Conservation (phyloP, 1,284 basidiomycete genomes). For the Tilletia caries region DNA sequence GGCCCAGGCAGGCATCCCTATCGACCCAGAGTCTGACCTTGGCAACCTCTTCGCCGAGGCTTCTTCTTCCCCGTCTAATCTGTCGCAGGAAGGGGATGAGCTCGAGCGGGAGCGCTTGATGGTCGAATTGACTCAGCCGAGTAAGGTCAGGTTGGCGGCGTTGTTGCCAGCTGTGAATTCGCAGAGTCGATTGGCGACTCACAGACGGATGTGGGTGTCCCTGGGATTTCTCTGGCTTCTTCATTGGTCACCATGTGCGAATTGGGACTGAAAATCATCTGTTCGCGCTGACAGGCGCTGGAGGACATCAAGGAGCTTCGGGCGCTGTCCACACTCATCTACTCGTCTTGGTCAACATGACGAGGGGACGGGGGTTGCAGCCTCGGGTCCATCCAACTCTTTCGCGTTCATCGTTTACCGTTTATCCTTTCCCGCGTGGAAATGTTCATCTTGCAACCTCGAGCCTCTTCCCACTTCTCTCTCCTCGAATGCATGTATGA, state of each 20-base stretch:
- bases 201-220: constrained; percentile 71
- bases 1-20: constrained; percentile 42
- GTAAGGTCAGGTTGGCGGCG: constrained; percentile 64
- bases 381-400: too few relatives aligned
- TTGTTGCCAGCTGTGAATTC: constrained; percentile 72
- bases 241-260: too few relatives aligned
- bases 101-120: constrained; percentile 37
- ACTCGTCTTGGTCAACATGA: constrained; percentile 55
- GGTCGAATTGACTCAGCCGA: constrained; percentile 9
- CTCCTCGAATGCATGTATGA: too few relatives aligned
- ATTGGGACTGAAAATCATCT: too few relatives aligned
- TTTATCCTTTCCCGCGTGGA: too few relatives aligned
- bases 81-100: constrained; percentile 28
- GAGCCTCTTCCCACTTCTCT: too few relatives aligned
- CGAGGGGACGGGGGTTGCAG: too few relatives aligned
- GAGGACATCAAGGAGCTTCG: constrained; percentile 58
- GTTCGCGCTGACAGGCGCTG: constrained; percentile 51
- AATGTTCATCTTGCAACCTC: too few relatives aligned
- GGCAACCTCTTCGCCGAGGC: not conserved
- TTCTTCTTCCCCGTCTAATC: constrained; percentile 19
- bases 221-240: not conserved
- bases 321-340: constrained; percentile 60
- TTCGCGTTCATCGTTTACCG: too few relatives aligned
- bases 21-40: constrained; percentile 17
- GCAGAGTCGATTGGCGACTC: constrained; percentile 70